Base-by-base conservation (phyloP, 352 stramenopile genomes). In the Blastocystis sp. region DNA sequence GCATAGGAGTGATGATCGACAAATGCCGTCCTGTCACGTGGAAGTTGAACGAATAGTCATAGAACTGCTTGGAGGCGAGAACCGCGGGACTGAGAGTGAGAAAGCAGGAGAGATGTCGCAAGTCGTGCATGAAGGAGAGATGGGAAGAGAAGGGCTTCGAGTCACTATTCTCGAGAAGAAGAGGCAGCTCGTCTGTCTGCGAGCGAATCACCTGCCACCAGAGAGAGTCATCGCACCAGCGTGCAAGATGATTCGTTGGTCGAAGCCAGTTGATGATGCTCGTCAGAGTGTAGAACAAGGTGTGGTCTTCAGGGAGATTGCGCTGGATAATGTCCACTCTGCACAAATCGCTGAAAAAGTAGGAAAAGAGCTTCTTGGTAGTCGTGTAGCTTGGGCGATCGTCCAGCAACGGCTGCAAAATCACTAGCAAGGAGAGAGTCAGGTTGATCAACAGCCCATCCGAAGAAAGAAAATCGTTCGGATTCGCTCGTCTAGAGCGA, bases 11-110 rank as follows among this genome's bases (percentile, higher is more conserved):
- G 4, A 68, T 16, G 13, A 30, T 24, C 5, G 66, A 78, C 13
- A 45, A 45, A 16, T 55, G 66, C 26, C 41, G 59, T 11, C 73
- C 73, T 20, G 73, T 68, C 7, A 85, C 50, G 73, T 54, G 50
- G 50, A 66, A 85, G 53, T 85, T 85, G 50, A 66, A 68, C 3
- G 73, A 68, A 45, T 85, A 85, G 56, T 85, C 73, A n/a, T 66
- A 85, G 50, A 68, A 68, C 13, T 50, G 63, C 26, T 85, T 85
- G 53, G 53, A 30, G 20, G 16, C 2, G 20, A 85, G 37, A 34
- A 85, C 26, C 20, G 47, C 2, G 34, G 47, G 47, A 26, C 53
- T 69, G 20, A 85, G 41, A 26, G 30, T 54, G 1, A 24, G 6
- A 30, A 16, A 39, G 55, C 54, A 30, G 13, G 73, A 18, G 24